Evolutionary conservation across 2,329 filamentous ascomycete species (phyloP).

Genomic region (Aureobasidium vineae): DNA sequence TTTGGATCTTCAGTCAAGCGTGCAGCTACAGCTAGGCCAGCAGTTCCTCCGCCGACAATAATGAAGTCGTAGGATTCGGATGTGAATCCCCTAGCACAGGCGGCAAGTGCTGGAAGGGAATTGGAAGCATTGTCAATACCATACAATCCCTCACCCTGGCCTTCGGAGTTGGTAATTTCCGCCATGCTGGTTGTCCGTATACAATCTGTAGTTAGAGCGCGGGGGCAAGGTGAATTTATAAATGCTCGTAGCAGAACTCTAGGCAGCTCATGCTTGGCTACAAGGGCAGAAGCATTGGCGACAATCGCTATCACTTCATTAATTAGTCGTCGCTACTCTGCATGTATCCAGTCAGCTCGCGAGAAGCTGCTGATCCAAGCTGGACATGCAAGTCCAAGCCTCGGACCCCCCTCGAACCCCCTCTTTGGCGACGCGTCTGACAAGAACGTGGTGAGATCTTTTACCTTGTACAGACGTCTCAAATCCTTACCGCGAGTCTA

Average conservation of each 20-base stretch:
- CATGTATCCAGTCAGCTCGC: not conserved
- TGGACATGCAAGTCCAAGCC: not conserved
- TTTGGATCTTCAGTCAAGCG: conserved; percentile 29
- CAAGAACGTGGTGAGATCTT: conserved; percentile 1
- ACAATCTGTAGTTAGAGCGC: not conserved
- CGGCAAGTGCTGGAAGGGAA: conserved; percentile 1
- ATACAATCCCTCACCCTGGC: not conserved
- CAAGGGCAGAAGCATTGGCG: not conserved
- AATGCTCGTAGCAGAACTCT: not conserved
- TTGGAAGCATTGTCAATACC: conserved; percentile 4
- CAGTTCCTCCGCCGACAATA: conserved; percentile 30
- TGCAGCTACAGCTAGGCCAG: conserved; percentile 29
- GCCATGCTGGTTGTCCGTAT: not conserved
- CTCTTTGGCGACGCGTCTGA: not conserved
- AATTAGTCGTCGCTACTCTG: not conserved
- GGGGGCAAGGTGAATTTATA: not conserved
- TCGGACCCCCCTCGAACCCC: no score
- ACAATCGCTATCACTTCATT: not conserved
- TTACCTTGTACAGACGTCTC: not conserved
- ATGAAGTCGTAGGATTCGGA: conserved; percentile 28
- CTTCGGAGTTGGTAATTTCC: not conserved
- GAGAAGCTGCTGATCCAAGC: not conserved
- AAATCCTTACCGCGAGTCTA: not conserved
- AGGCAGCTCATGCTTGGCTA: not conserved
- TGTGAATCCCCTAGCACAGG: not conserved